Percentiles rank a stretch among this genome's conserved stretches.
These are phyloP conservation scores for Grammothele lineata DNA, from an alignment of 768 basidiomycete genomes.

Conservation along the genomic window DNA sequence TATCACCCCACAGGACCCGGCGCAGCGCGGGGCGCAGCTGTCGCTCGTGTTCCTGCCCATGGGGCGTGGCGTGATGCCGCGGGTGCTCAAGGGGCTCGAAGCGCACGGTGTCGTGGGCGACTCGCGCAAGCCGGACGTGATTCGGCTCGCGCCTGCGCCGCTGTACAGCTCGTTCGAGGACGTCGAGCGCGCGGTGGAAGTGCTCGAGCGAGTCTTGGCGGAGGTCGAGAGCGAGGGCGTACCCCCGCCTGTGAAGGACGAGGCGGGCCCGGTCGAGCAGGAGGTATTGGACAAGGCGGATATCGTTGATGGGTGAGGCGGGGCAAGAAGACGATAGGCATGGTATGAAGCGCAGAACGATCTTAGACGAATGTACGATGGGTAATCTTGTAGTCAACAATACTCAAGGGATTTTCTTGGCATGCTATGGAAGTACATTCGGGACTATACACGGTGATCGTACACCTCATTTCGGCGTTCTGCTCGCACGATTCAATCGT, in stretches of 20 bases:
- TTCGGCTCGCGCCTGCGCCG: constrained; percentile 81
- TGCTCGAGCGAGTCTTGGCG: constrained; percentile 57
- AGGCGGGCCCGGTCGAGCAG: too few species aligned
- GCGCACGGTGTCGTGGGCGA: constrained; percentile 85
- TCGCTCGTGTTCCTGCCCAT: constrained; percentile 76
- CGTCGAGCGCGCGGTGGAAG: constrained; percentile 62
- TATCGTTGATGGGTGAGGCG: neutral
- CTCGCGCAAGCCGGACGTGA: constrained; percentile 88
- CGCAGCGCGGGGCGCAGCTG: constrained; percentile 79
- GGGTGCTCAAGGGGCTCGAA: constrained; percentile 55
- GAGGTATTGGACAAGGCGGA: neutral
- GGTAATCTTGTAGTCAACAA: too few species aligned
- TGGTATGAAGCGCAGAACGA: too few species aligned
- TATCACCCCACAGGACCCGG: constrained; percentile 73
- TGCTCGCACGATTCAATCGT: too few species aligned
- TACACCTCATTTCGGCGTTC: too few species aligned
- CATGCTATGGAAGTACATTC: too few species aligned
- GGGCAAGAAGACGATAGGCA: neutral
- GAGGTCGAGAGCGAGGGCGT: constrained; percentile 20
- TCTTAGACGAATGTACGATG: too few species aligned
- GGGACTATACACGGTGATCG: too few species aligned
- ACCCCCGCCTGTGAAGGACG: neutral
- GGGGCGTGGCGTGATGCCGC: constrained; percentile 62
- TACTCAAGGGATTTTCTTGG: too few species aligned
- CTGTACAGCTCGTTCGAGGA: constrained; percentile 85